Evolutionary conservation across 169 alveolate species (phyloP).

Genomic region (Cryptosporidium viatorum): DNA sequence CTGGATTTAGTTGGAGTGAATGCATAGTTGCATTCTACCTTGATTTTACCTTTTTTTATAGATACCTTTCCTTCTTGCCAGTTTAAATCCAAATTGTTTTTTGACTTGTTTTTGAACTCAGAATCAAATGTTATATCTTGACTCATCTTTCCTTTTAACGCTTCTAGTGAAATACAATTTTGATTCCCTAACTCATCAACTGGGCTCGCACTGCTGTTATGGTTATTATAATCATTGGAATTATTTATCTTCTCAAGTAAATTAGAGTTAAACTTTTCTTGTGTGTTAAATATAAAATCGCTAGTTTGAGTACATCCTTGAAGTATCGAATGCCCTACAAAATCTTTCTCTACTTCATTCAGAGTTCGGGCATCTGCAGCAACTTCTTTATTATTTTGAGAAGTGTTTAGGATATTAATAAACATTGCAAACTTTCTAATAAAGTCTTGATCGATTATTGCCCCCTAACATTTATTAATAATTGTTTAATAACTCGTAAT

Average conservation of each 20-base stretch:
- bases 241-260: background rate
- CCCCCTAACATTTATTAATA: constrained; percentile 3
- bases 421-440: constrained; percentile 38
- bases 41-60: constrained; percentile 44
- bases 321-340: background rate
- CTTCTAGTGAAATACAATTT: constrained; percentile 18
- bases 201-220: background rate
- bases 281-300: constrained; percentile 16
- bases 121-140: constrained; percentile 30
- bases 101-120: constrained; percentile 12
- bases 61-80: constrained; percentile 74
- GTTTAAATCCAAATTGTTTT: constrained; percentile 12
- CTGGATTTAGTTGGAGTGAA: constrained; percentile 73
- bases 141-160: constrained; percentile 59
- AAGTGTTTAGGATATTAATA: constrained; percentile 19
- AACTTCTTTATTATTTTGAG: constrained; percentile 12
- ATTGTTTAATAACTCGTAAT: background rate
- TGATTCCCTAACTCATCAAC: constrained; percentile 17
- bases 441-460: constrained; percentile 41
- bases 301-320: constrained; percentile 23
- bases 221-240: constrained; percentile 14
- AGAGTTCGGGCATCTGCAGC: constrained; percentile 7
- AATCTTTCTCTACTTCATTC: constrained; percentile 40
- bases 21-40: constrained; percentile 57
- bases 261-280: constrained; percentile 6